phyloP scores from a whole-genome alignment of 371 early-diverging fungal genomes.

The Cokeromyces recurvatus region DNA sequence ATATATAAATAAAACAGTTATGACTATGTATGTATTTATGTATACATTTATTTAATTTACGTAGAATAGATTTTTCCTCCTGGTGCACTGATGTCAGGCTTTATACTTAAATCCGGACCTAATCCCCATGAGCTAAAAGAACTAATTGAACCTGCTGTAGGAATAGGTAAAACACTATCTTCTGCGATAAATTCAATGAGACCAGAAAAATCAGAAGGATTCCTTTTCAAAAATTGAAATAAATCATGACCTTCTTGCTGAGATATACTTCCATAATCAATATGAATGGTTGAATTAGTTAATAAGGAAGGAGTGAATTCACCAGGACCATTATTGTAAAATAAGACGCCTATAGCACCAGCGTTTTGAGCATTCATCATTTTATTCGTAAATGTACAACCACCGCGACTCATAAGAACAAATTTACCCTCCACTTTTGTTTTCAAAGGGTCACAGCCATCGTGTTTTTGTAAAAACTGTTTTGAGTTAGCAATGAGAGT shows the following conservation, averaged over 20 bases:
- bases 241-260: constrained; percentile 30
- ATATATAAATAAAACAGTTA: too few species aligned
- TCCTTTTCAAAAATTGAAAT: constrained; percentile 8
- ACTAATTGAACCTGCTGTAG: constrained; percentile 37
- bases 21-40: too few species aligned
- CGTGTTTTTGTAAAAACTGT: too few species aligned
- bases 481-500: too few species aligned
- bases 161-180: constrained; percentile 20
- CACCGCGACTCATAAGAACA: constrained; percentile 57
- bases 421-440: constrained; percentile 44
- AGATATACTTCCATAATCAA: constrained; percentile 42
- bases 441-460: constrained; percentile 44
- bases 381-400: constrained; percentile 47
- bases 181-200: constrained; percentile 14
- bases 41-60: constrained; percentile 19
- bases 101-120: constrained; percentile 62
- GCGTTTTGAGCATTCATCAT: constrained; percentile 45
- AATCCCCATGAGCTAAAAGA: constrained; percentile 66
- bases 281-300: constrained; percentile 10
- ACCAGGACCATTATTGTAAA: constrained; percentile 42
- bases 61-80: constrained; percentile 75
- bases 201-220: neutral
- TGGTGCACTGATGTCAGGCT: constrained; percentile 69
- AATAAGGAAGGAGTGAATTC: constrained; percentile 25
- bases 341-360: constrained; percentile 60